These are phyloP conservation scores for Sclerotinia minor DNA, from an alignment of 2,329 filamentous ascomycete species.

Conservation along the genomic window DNA sequence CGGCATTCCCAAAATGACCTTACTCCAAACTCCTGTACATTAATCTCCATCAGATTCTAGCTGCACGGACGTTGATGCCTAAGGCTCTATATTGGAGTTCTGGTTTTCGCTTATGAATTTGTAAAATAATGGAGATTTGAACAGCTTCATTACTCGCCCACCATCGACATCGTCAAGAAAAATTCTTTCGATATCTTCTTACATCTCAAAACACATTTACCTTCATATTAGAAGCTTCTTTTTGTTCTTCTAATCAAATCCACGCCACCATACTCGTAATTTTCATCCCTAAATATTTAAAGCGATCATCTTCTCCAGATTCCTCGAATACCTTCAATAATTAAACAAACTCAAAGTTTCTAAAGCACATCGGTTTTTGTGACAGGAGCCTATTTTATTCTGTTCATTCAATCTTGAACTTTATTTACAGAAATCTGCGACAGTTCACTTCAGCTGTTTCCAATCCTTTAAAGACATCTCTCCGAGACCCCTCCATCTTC, in stretches of 20 bases:
- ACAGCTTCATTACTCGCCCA: conserved; percentile 13
- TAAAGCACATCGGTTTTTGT: conserved; percentile 38
- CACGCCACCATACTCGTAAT: conserved; percentile 24
- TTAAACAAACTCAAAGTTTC: conserved; percentile 24
- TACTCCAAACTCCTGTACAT: background rate
- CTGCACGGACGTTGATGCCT: conserved; percentile 2
- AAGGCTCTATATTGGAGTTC: background rate
- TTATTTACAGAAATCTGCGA: conserved; percentile 28
- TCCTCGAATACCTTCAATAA: conserved; percentile 7
- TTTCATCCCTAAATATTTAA: background rate
- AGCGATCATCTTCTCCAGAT: conserved; percentile 3
- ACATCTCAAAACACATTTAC: conserved; percentile 5
- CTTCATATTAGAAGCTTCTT: conserved; percentile 23
- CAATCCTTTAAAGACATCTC: background rate
- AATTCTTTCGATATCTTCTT: conserved; percentile 18
- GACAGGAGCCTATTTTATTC: conserved; percentile 35
- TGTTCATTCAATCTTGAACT: background rate
- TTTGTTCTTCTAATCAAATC: conserved; percentile 29
- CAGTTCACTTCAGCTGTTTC: conserved; percentile 21
- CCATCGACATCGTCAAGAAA: conserved; percentile 15
- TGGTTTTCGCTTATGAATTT: conserved; percentile 19
- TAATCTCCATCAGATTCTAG: background rate
- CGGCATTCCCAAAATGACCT: no score
- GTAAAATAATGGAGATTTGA: conserved; percentile 20
- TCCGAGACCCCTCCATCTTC: conserved; percentile 24